Conservation (phyloP, 2,329 filamentous ascomycete species). For the Pseudocercospora macadamiae region DNA sequence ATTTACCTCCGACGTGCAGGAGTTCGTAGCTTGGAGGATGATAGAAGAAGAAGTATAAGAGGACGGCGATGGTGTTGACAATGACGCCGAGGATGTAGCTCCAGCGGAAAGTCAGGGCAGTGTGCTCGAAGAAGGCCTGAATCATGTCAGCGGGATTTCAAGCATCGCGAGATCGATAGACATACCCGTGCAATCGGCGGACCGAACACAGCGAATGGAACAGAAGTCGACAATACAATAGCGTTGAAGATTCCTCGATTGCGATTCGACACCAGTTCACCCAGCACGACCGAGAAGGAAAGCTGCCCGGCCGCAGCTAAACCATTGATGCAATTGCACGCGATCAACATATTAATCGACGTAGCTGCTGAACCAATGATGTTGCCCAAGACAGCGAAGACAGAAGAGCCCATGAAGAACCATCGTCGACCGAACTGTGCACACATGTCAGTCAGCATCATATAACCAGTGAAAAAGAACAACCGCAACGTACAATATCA, state of each 20-base stretch:
- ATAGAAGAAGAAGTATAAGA: conserved; percentile 26
- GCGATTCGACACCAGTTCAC: conserved; percentile 23
- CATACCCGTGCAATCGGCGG: conserved; percentile 21
- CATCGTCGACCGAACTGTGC: conserved; percentile 17
- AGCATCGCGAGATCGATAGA: not conserved
- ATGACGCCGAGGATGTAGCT: conserved; percentile 23
- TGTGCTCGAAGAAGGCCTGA: conserved; percentile 23
- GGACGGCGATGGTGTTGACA: conserved; percentile 23
- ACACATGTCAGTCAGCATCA: not conserved
- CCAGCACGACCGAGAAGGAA: conserved; percentile 23
- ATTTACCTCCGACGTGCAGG: conserved; percentile 23
- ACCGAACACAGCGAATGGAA: conserved; percentile 25
- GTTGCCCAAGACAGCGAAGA: conserved; percentile 22
- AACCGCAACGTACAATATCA: conserved; percentile 6
- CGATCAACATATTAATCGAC: conserved; percentile 24
- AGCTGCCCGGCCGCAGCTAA: conserved; percentile 24
- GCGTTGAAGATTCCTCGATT: conserved; percentile 23
- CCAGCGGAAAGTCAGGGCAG: conserved; percentile 20
- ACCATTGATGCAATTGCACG: conserved; percentile 24
- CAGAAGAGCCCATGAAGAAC: conserved; percentile 21
- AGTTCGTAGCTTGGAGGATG: conserved; percentile 22
- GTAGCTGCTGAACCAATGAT: conserved; percentile 21
- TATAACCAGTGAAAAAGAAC: not conserved
- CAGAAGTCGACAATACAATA: conserved; percentile 19
- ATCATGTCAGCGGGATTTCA: not conserved